Conservation (phyloP, 2,329 filamentous ascomycete genomes). For the Penicillium corylophilum region DNA sequence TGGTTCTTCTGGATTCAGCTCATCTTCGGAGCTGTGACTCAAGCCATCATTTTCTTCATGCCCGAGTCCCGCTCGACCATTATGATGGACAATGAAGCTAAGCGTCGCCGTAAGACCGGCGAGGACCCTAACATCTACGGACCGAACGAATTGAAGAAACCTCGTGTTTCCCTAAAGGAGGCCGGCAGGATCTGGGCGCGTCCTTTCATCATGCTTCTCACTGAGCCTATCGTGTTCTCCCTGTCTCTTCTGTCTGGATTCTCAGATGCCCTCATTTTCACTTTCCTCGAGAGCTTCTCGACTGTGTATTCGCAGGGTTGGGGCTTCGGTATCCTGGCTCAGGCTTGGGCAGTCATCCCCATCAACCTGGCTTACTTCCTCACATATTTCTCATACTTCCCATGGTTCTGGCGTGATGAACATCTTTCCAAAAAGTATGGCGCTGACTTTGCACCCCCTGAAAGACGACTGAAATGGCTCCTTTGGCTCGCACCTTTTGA, state of each 20-base stretch:
- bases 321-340: conserved; percentile 57
- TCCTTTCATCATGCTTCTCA: conserved; percentile 61
- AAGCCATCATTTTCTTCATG: conserved; percentile 48
- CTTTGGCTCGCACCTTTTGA: conserved; percentile 61
- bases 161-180: conserved; percentile 50
- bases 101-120: conserved; percentile 50
- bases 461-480: conserved; percentile 66
- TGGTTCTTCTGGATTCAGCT: conserved; percentile 64
- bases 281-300: conserved; percentile 59
- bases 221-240: conserved; percentile 60
- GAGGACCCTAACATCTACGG: conserved; percentile 58
- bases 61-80: conserved; percentile 59
- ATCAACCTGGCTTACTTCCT: conserved; percentile 67
- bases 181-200: conserved; percentile 57
- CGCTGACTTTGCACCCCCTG: conserved; percentile 56
- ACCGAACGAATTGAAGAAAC: conserved; percentile 60
- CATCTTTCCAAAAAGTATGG: conserved; percentile 42
- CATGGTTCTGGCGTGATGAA: conserved; percentile 46
- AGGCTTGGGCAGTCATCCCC: conserved; percentile 64
- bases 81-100: conserved; percentile 58
- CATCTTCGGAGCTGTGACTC: conserved; percentile 55
- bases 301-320: conserved; percentile 58
- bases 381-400: conserved; percentile 57
- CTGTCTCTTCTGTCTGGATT: conserved; percentile 61
- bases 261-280: conserved; percentile 63